Evolutionary conservation across 2,329 filamentous ascomycete genomes (phyloP).

Genomic region (Colletotrichum sp.): DNA sequence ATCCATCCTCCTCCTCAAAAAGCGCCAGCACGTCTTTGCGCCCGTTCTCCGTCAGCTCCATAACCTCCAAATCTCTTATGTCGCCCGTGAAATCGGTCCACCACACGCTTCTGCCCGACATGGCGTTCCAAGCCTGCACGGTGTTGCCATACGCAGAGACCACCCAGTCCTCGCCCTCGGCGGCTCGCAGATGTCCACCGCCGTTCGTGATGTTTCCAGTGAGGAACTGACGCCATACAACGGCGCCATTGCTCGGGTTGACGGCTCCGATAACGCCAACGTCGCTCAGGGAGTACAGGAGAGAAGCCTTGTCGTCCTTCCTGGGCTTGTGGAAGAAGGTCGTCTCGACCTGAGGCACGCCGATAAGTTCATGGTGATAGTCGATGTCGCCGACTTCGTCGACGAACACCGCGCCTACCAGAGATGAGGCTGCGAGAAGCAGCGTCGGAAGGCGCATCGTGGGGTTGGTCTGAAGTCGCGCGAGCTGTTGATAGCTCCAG

Average conservation of each 20-base stretch:
- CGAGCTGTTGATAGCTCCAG: slow-evolving; percentile 1
- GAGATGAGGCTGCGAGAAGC: slow-evolving; percentile 42
- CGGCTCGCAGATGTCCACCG: slow-evolving; percentile 67
- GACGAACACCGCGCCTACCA: slow-evolving; percentile 73
- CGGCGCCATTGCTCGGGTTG: slow-evolving; percentile 81
- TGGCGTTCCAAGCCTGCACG: slow-evolving; percentile 83
- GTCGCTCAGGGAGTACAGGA: slow-evolving; percentile 91
- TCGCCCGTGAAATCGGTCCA: slow-evolving; percentile 62
- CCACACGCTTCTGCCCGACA: slow-evolving; percentile 82
- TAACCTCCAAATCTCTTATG: slow-evolving; percentile 76
- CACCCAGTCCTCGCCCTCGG: slow-evolving; percentile 79
- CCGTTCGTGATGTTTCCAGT: slow-evolving; percentile 52
- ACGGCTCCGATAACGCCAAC: slow-evolving; percentile 83
- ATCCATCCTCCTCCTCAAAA: slow-evolving; percentile 61
- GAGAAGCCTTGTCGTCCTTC: slow-evolving; percentile 80
- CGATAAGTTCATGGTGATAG: slow-evolving; percentile 90
- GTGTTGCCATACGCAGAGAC: slow-evolving; percentile 73
- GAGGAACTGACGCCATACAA: slow-evolving; percentile 87
- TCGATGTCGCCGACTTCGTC: slow-evolving; percentile 94
- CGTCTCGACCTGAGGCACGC: slow-evolving; percentile 78
- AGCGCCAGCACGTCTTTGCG: slow-evolving; percentile 77
- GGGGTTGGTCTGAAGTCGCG: slow-evolving; percentile 10
- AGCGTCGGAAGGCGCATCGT: slow-evolving; percentile 25
- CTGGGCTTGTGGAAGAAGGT: slow-evolving; percentile 95
- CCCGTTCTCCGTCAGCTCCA: slow-evolving; percentile 69